Base-by-base conservation (phyloP, 1,284 basidiomycete species). In the Sporisorium sorghi region DNA sequence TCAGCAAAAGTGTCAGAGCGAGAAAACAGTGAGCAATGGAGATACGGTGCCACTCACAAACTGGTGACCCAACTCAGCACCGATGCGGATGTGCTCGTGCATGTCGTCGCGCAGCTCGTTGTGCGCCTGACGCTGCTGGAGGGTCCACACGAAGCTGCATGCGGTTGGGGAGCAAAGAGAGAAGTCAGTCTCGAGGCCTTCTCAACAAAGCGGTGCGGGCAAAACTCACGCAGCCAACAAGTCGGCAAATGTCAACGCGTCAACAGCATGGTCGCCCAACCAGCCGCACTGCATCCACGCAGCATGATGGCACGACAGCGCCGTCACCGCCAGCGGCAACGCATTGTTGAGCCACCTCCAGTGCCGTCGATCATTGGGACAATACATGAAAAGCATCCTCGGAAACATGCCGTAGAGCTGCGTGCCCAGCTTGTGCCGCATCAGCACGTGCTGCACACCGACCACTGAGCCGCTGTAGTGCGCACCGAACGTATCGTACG, bases 351-450 rank as follows among this genome's bases (percentile, higher is more conserved):
- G 14, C 71, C 71, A 73, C n/a, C 61, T 28, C 42, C 47, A 48
- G 15, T 48, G 43, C 17, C 58, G 26, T 15, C 61, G 40, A 12
- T 70, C 54, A 32, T 56, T 50, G 1, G 53, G 42, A 17, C 61
- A 58, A 43, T 60, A 43, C 26, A 50, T 43, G 39, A 43, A 53
- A 3, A 70, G 57, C 52, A 70, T 46, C 12, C 67, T 44, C 15
- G 67, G 60, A 28, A 70, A 70, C 57, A 70, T 49, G 26, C 67
- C 67, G 40, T 70, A 70, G 0, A 70, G 52, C 61, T 70, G 60
- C 12, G 57, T 39, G 0, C 53, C 67, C 10, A 70, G 35, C 50
- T 70, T 70, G 11, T 57, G 49, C 21, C 60, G 52, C 52, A 60
- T 54, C 57, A 70, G 33, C 12, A 50, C 61, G n/a, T 52, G 35